A percentile compares a stretch with the other conserved stretches of the same genome.
Evolutionary conservation across 352 stramenopile species (phyloP).

Genomic region (Phytophthora quininea): DNA sequence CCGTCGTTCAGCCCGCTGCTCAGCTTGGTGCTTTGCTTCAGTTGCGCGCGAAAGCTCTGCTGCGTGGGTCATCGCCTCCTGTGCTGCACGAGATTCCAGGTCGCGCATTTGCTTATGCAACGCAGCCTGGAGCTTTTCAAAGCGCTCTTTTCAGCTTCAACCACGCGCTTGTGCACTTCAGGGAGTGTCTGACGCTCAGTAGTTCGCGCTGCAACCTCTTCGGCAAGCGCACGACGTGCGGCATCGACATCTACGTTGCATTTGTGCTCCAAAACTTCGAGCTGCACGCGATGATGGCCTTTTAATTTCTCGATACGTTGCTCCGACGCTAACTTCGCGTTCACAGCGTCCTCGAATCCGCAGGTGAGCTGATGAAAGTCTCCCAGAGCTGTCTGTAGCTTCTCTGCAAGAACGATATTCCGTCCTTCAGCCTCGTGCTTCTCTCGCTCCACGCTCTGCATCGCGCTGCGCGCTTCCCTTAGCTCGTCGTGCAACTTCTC

Average conservation of each 20-base stretch:
- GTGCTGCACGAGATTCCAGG: constrained; percentile 50
- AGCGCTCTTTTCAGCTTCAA: constrained; percentile 69
- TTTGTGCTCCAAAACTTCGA: constrained; percentile 69
- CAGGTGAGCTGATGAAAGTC: constrained; percentile 76
- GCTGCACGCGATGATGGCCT: constrained; percentile 51
- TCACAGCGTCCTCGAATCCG: constrained; percentile 63
- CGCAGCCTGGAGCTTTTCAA: constrained; percentile 64
- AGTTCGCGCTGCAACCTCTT: constrained; percentile 47
- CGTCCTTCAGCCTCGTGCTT: constrained; percentile 52
- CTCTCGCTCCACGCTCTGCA: constrained; percentile 41
- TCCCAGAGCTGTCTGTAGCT: constrained; percentile 62
- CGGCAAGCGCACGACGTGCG: constrained; percentile 39
- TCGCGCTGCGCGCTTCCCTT: constrained; percentile 16
- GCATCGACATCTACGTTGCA: constrained; percentile 57
- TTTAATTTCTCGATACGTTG: constrained; percentile 54
- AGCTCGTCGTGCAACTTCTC: constrained; percentile 33
- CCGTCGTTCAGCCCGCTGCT: constrained; percentile 66
- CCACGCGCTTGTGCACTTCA: constrained; percentile 54
- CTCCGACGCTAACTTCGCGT: constrained; percentile 51
- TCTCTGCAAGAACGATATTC: constrained; percentile 58
- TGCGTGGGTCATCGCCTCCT: constrained; percentile 50
- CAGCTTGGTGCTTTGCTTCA: constrained; percentile 41
- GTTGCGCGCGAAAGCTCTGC: constrained; percentile 43
- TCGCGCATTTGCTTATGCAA: constrained; percentile 57
- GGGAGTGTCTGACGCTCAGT: constrained; percentile 63